Evolutionary conservation across 2,329 filamentous ascomycete species (phyloP).

Genomic region (Fusarium sp.): DNA sequence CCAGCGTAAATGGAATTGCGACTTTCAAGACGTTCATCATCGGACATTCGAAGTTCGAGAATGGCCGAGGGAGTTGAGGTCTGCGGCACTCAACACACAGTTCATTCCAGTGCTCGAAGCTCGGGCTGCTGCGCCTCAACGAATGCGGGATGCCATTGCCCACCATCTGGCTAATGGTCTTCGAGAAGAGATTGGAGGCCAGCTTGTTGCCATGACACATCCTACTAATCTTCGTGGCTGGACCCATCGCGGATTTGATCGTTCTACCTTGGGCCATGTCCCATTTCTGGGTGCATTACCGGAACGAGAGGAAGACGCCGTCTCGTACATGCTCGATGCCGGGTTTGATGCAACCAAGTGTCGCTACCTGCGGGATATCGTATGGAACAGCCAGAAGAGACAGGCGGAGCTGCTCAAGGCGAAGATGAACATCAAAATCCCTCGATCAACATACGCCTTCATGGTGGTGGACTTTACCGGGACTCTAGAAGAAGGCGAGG

Average conservation of each 20-base stretch:
- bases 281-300: conserved; percentile 68
- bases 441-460: conserved; percentile 72
- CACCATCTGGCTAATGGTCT: conserved; percentile 66
- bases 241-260: conserved; percentile 62
- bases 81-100: conserved; percentile 75
- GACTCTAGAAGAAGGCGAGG: conserved; percentile 73
- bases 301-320: conserved; percentile 63
- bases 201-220: conserved; percentile 66
- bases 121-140: conserved; percentile 62
- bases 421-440: conserved; percentile 73
- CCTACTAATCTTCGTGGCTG: conserved; percentile 68
- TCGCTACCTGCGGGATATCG: conserved; percentile 64
- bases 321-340: conserved; percentile 69
- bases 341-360: conserved; percentile 71
- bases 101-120: conserved; percentile 79
- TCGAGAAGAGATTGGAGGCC: conserved; percentile 64
- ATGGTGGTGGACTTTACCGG: conserved; percentile 79
- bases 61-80: conserved; percentile 50
- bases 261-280: conserved; percentile 58
- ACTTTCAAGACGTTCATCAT: conserved; percentile 64
- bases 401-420: conserved; percentile 69
- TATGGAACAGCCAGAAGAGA: conserved; percentile 63
- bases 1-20: conserved; percentile 77
- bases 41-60: conserved; percentile 77
- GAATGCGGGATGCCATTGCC: conserved; percentile 66